phyloP scores from a whole-genome alignment of 2,329 filamentous ascomycete genomes.

The Pestalotiopsis sp. region DNA sequence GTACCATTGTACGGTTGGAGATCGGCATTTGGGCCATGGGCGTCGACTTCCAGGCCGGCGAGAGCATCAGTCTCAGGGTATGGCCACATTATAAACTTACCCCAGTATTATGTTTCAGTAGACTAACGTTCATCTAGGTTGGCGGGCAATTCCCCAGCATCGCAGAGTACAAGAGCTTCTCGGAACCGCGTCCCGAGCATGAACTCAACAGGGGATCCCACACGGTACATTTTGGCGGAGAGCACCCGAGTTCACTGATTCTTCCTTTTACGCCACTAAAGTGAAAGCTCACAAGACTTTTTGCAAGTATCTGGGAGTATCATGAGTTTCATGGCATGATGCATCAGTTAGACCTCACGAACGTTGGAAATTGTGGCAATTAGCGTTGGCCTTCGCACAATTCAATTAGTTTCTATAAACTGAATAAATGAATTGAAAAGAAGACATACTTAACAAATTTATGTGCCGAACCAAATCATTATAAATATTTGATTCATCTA shows the following conservation, averaged over 20 bases:
- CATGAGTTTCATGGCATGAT: too few relatives aligned
- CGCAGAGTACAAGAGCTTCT: constrained; percentile 41
- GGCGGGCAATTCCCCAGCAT: constrained; percentile 37
- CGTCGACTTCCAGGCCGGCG: constrained; percentile 30
- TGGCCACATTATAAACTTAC: constrained; percentile 33
- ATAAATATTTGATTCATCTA: too few relatives aligned
- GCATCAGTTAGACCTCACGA: too few relatives aligned
- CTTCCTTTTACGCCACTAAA: constrained; percentile 32
- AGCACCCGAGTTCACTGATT: constrained; percentile 39
- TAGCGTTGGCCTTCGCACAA: too few relatives aligned
- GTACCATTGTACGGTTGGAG: constrained; percentile 26
- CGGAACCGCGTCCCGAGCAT: constrained; percentile 38
- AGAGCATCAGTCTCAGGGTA: constrained; percentile 19
- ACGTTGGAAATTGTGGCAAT: too few relatives aligned
- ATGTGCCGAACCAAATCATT: too few relatives aligned
- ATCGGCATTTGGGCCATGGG: constrained; percentile 33
- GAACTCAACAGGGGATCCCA: constrained; percentile 43
- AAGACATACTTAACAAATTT: too few relatives aligned
- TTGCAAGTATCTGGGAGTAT: neutral
- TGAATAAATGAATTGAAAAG: too few relatives aligned
- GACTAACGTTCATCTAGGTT: constrained; percentile 28
- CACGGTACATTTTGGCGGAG: constrained; percentile 37
- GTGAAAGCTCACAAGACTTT: neutral
- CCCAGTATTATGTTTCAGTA: constrained; percentile 32
- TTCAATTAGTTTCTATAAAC: too few relatives aligned